A percentile compares a stretch with the other conserved stretches of the same genome.
Conservation (phyloP, 805 yeast species). For the Candida ascalaphidarum region DNA sequence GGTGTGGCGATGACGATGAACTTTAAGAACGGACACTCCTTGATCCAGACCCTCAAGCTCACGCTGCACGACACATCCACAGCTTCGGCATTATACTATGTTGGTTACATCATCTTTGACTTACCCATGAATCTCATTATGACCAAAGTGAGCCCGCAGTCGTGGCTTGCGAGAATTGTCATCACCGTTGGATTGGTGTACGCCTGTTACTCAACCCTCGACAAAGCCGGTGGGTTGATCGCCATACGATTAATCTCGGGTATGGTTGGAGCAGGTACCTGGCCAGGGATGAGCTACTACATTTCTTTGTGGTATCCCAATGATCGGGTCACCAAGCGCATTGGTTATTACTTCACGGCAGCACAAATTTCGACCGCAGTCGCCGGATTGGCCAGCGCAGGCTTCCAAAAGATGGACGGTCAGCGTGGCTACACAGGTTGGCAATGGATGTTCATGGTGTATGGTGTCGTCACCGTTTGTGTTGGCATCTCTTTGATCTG, state of each 20-base stretch:
- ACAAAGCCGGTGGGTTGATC: conserved; percentile 50
- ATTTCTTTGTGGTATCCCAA: conserved; percentile 80
- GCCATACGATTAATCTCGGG: conserved; percentile 71
- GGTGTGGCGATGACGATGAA: conserved; percentile 82
- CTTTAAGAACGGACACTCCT: conserved; percentile 49
- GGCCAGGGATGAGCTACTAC: conserved; percentile 88
- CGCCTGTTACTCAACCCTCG: conserved; percentile 59
- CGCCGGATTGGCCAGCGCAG: conserved; percentile 81
- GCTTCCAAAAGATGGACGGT: conserved; percentile 78
- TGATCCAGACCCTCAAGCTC: conserved; percentile 42
- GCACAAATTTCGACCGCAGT: conserved; percentile 89
- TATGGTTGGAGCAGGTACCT: conserved; percentile 73
- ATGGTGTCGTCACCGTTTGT: conserved; percentile 60
- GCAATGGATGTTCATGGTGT: conserved; percentile 79
- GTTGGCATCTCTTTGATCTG: conserved; percentile 60
- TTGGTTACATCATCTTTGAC: conserved; percentile 77
- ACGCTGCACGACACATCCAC: conserved; percentile 53
- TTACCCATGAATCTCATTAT: conserved; percentile 81
- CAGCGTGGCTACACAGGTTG: conserved; percentile 65
- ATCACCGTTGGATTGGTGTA: conserved; percentile 72
- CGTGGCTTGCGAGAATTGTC: conserved; percentile 76
- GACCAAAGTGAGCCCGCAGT: conserved; percentile 79
- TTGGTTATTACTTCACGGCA: conserved; percentile 86
- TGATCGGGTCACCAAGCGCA: conserved; percentile 64
- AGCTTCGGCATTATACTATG: conserved; percentile 76